Percentiles rank a stretch among this genome's conserved stretches.
These are phyloP conservation scores for Handroanthus guayacan DNA, from an alignment of 257 asterid species.

Conservation along the genomic window DNA sequence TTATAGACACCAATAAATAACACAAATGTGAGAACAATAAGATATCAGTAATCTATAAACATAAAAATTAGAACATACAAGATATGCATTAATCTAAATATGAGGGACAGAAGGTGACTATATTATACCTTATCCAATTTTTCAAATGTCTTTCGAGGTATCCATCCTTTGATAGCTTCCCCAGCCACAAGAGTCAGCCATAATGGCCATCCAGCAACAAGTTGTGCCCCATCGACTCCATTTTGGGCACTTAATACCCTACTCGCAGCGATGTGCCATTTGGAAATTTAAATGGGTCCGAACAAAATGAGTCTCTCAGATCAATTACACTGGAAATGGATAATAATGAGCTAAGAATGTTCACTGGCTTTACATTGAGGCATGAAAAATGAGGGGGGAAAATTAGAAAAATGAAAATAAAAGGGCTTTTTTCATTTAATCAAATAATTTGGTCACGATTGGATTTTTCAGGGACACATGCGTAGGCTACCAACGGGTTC, in stretches of 20 bases:
- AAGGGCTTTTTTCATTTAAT: no score
- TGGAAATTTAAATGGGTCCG: neutral
- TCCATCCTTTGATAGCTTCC: constrained; percentile 95
- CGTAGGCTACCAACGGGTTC: no score
- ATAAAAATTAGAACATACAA: neutral
- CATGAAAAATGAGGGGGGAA: no score
- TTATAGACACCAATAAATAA: neutral
- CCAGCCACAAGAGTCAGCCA: constrained; percentile 90
- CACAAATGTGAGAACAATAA: neutral
- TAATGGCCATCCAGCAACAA: constrained; percentile 90
- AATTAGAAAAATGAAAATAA: neutral
- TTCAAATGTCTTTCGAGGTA: constrained; percentile 86
- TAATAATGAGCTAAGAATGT: constrained; percentile 13
- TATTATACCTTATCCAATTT: constrained; percentile 80
- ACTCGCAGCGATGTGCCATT: constrained; percentile 33
- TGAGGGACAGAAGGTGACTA: constrained; percentile 8
- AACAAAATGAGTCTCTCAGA: neutral
- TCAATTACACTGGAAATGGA: constrained; percentile 1
- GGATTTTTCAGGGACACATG: no score
- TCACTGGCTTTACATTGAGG: constrained; percentile 24
- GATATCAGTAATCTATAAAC: neutral
- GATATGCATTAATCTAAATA: neutral
- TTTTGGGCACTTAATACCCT: constrained; percentile 60
- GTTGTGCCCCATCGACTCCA: constrained; percentile 83
- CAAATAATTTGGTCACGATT: no score